Evolutionary conservation across 1,284 basidiomycete genomes (phyloP).

Genomic region (Vanrija sp.): DNA sequence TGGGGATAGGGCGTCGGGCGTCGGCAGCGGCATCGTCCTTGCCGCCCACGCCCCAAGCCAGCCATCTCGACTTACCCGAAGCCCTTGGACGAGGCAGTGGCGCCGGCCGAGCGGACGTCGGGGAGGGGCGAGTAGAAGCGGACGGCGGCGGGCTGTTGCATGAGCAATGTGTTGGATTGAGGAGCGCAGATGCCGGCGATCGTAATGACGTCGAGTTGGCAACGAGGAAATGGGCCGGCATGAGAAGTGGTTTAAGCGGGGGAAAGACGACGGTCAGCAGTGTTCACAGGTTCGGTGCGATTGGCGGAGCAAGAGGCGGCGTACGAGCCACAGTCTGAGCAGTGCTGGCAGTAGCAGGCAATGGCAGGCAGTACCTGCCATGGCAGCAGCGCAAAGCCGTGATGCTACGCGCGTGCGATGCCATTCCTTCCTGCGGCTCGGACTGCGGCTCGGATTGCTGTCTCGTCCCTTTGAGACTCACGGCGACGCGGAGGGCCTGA

Average conservation of each 20-base stretch:
- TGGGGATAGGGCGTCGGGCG: background rate
- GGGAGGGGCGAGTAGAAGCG: slow-evolving; percentile 34
- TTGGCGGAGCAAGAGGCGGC: no score
- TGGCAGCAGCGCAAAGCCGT: no score
- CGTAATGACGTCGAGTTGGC: background rate
- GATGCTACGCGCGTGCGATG: no score
- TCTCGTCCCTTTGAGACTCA: slow-evolving; percentile 4
- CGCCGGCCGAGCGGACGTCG: slow-evolving; percentile 34
- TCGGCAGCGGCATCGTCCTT: background rate
- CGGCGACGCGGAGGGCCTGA: slow-evolving; percentile 20
- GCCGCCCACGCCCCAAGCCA: background rate
- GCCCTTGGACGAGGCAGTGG: slow-evolving; percentile 39
- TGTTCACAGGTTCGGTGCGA: background rate
- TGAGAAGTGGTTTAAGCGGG: background rate
- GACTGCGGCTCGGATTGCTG: no score
- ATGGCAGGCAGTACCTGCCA: no score
- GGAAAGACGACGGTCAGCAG: background rate
- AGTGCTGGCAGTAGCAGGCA: no score
- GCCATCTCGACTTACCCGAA: slow-evolving; percentile 33
- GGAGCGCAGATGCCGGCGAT: background rate
- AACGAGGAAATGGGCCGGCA: background rate
- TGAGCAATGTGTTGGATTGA: background rate
- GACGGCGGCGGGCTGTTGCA: slow-evolving; percentile 26
- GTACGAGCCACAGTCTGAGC: no score
- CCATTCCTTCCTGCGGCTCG: no score